Evolutionary conservation across 2,329 filamentous ascomycete genomes (phyloP), one percentile per base, ranked within the genome.

Genomic region (Talaromyces albobiverticillius): DNA sequence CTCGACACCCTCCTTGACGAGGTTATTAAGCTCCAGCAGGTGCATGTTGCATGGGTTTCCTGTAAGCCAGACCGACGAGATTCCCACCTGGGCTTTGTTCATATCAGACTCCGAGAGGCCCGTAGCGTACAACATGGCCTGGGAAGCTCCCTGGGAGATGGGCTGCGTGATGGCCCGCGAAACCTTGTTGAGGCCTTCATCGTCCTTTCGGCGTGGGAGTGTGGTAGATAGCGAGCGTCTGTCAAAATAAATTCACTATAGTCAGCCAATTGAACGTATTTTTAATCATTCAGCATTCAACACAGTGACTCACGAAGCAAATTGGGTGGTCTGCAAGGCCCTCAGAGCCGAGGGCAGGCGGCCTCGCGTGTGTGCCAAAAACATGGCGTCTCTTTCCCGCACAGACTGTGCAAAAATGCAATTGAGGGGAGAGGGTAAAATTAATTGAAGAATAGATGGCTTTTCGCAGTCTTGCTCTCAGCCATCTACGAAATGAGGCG

Each of bases 21-120:
- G 78, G 71, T 87, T 81, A 69, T 89, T 95, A 57, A 99, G 83
- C 67, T 95, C 89, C 74, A 99, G 81, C 59, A 99, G 79, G 75
- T 99, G 94, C 93, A 96, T 99, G 78, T 99, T 99, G 81, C 94
- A 99, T 23, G 94, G 94, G 77, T 99, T 99, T 55, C 94, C 94
- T 64, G 90, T 88, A 76, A 93, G 96, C 94, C 94, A 99, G 57
- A 97, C 92, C 5, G 92, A 96, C 40, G 93, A 95, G 70, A 99
- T 97, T 62, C 94, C 94, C 63, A 99, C 87, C 79, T 99, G 95
- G 23, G 94, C 88, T 79, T 97, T 99, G 78, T 88, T 87, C 86
- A 97, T 89, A 73, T 96, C 92, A 54, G 82, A 81, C 68, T 95
- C 89, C 40, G 78, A 84, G 65, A 99, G 79, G 51, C 95, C 95